phyloP scores from a whole-genome alignment of 768 basidiomycete genomes.

The Agaricus blazei region DNA sequence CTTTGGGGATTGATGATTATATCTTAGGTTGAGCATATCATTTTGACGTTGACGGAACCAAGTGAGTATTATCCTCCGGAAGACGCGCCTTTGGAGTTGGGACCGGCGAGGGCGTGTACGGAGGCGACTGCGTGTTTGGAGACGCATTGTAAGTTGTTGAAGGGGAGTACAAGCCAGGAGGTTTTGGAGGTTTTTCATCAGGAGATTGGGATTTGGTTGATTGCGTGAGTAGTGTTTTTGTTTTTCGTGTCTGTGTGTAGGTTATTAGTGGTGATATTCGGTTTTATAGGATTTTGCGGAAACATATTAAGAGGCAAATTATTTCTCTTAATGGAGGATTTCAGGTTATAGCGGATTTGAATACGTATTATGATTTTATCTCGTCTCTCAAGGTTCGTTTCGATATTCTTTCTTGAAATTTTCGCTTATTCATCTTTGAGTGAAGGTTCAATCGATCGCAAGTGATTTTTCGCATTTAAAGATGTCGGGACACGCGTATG shows the following conservation, averaged over 20 bases:
- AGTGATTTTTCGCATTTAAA: conserved; percentile 92
- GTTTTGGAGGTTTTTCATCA: conserved; percentile 98
- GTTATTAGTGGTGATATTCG: no score
- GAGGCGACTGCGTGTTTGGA: conserved; percentile 88
- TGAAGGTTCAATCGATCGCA: conserved; percentile 69
- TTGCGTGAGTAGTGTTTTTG: conserved; percentile 45
- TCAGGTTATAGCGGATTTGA: conserved; percentile 93
- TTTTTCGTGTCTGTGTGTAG: no score
- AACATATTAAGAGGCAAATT: conserved; percentile 96
- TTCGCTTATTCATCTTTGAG: no score
- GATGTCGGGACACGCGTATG: conserved; percentile 96
- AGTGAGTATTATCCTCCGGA: conserved; percentile 90
- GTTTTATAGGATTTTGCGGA: conserved; percentile 74
- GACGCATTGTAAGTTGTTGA: conserved; percentile 85
- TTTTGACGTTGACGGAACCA: conserved; percentile 73
- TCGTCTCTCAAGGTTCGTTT: conserved; percentile 66
- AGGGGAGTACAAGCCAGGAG: conserved; percentile 92
- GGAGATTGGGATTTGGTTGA: conserved; percentile 89
- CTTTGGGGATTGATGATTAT: no score
- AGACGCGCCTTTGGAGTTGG: conserved; percentile 72
- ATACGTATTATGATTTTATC: conserved; percentile 89
- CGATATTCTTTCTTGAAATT: no score
- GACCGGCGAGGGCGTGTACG: conserved; percentile 81
- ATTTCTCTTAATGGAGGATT: conserved; percentile 93
- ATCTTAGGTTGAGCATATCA: conserved; percentile 85